These are phyloP conservation scores for Talaromyces sp. DNA, from an alignment of 2,329 filamentous ascomycete species.

Conservation along the genomic window DNA sequence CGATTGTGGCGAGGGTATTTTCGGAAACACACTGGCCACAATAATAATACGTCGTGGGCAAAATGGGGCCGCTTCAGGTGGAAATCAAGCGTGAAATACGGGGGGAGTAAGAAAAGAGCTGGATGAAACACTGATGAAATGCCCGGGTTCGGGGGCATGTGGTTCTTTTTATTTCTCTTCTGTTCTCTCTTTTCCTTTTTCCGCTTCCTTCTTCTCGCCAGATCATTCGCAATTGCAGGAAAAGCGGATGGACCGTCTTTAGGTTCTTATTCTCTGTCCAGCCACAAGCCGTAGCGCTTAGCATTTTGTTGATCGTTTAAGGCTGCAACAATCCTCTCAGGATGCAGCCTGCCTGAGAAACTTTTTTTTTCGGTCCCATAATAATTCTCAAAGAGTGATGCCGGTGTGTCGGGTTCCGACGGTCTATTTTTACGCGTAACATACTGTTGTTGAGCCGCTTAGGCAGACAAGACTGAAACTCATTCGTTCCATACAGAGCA, in stretches of 20 bases:
- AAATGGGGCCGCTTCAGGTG: not conserved
- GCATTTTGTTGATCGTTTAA: not conserved
- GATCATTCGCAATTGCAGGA: not conserved
- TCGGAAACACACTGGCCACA: not conserved
- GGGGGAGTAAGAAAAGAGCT: not conserved
- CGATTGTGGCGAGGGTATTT: slow-evolving; percentile 4
- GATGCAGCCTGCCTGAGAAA: not conserved
- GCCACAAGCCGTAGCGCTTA: not conserved
- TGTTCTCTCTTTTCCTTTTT: not conserved
- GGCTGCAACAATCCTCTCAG: not conserved
- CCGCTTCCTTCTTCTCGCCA: not conserved
- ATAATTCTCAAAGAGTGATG: not conserved
- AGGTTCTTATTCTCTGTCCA: not conserved
- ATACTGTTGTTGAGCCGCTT: not conserved
- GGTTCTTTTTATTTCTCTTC: not conserved
- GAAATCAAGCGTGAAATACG: not conserved
- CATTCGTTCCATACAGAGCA: not conserved
- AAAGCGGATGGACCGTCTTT: not conserved
- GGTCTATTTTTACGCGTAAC: not conserved
- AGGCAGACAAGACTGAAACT: not conserved
- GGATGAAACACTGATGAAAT: not conserved
- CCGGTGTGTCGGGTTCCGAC: not conserved
- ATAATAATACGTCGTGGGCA: not conserved
- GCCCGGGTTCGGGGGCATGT: not conserved
- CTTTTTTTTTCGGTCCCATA: not conserved